These are phyloP conservation scores for Alternaria gansuensis DNA, from an alignment of 2,329 filamentous ascomycete species.

Conservation along the genomic window DNA sequence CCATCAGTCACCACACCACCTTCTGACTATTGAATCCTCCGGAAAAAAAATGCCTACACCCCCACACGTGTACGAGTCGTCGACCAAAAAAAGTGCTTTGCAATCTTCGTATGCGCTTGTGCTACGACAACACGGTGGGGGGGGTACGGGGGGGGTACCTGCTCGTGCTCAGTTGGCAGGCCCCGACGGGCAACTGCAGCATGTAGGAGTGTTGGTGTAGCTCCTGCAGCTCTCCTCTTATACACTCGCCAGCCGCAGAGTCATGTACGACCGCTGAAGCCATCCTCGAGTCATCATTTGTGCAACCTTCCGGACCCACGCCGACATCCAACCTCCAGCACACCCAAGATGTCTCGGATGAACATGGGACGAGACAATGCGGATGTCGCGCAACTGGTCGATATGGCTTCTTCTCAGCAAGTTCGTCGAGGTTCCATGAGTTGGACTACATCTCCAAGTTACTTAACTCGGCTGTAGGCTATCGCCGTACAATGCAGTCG, in stretches of 20 bases:
- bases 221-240: conserved; percentile 10
- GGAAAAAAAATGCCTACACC: not conserved
- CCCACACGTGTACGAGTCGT: conserved; percentile 3
- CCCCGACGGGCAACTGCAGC: conserved; percentile 9
- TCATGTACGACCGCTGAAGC: conserved; percentile 10
- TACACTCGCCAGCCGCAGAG: conserved; percentile 9
- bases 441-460: not conserved
- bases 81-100: not conserved
- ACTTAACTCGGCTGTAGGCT: conserved; percentile 19
- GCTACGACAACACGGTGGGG: conserved; percentile 2
- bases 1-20: not conserved
- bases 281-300: conserved; percentile 7
- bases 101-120: conserved; percentile 8
- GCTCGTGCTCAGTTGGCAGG: conserved; percentile 21
- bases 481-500: conserved; percentile 4
- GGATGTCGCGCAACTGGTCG: not conserved
- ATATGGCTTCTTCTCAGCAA: conserved; percentile 19
- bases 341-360: not conserved
- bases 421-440: conserved; percentile 15
- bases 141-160: no score
- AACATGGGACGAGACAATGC: not conserved
- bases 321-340: not conserved
- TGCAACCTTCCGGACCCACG: conserved; percentile 2
- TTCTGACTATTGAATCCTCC: conserved; percentile 5
- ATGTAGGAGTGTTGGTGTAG: conserved; percentile 8